Evolutionary conservation across 2,329 filamentous ascomycete species (phyloP).

Genomic region (Talaromyces marneffei): DNA sequence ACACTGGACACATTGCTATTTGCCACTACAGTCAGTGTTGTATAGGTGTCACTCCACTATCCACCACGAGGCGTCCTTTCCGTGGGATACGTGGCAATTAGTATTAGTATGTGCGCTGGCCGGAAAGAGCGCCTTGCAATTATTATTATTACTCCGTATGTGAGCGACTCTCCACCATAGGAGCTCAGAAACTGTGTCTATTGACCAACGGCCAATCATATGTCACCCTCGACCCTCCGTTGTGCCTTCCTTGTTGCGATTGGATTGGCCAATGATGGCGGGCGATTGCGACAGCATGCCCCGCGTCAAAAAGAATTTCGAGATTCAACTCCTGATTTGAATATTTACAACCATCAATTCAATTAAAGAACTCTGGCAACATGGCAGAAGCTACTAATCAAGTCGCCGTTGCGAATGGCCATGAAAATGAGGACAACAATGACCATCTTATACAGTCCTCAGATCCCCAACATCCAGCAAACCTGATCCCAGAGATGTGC

Average conservation of each 20-base stretch:
- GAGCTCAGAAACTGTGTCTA: background rate
- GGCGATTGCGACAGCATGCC: conserved; percentile 15
- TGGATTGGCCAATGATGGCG: conserved; percentile 17
- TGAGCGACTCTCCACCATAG: no score
- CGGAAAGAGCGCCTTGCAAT: background rate
- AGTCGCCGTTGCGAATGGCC: conserved; percentile 7
- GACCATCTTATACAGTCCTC: conserved; percentile 55
- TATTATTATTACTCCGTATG: no score
- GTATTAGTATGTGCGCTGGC: no score
- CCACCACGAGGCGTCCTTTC: no score
- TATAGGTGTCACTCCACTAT: background rate
- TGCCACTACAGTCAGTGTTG: background rate
- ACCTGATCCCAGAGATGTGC: conserved; percentile 88
- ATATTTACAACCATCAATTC: background rate
- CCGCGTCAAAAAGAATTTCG: conserved; percentile 8
- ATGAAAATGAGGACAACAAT: conserved; percentile 27
- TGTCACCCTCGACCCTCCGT: background rate
- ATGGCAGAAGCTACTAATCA: conserved; percentile 20
- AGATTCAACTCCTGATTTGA: background rate
- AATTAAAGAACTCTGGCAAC: conserved; percentile 12
- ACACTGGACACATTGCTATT: background rate
- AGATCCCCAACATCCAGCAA: conserved; percentile 83
- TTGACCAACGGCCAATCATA: conserved; percentile 1
- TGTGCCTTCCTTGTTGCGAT: conserved; percentile 13
- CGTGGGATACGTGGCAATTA: no score